These are phyloP conservation scores for Chrysosporium queenslandicum DNA, from an alignment of 2,329 filamentous ascomycete genomes.

Conservation along the genomic window DNA sequence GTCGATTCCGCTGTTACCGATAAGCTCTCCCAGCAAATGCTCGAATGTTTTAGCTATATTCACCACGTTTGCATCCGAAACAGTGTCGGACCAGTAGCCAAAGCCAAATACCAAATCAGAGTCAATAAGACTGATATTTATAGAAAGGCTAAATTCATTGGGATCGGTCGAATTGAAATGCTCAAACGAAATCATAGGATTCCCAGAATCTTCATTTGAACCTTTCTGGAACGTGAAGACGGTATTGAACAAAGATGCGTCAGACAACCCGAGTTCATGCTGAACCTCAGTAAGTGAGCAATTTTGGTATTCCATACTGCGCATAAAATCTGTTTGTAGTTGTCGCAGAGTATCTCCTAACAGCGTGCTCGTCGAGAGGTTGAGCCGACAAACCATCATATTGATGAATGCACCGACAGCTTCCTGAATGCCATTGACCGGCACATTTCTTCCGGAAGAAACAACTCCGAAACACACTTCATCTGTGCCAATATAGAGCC, in stretches of 20 bases:
- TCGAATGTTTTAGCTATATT: slow-evolving; percentile 29
- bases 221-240: slow-evolving; percentile 35
- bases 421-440: slow-evolving; percentile 30
- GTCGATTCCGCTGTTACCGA: slow-evolving; percentile 14
- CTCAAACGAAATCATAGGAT: slow-evolving; percentile 19
- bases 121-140: slow-evolving; percentile 14
- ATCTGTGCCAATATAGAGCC: slow-evolving; percentile 28
- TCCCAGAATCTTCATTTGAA: slow-evolving; percentile 20
- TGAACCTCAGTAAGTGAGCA: slow-evolving; percentile 43
- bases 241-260: slow-evolving; percentile 34
- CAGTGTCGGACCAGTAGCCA: slow-evolving; percentile 16
- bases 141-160: slow-evolving; percentile 16
- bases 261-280: slow-evolving; percentile 30
- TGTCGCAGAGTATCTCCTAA: slow-evolving; percentile 35
- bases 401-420: slow-evolving; percentile 43
- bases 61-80: slow-evolving; percentile 33
- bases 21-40: slow-evolving; percentile 25
- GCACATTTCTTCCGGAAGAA: slow-evolving; percentile 32
- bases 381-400: slow-evolving; percentile 45
- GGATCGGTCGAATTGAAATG: slow-evolving; percentile 14
- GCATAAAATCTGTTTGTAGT: slow-evolving; percentile 40
- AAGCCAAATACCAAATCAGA: slow-evolving; percentile 13
- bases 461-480: slow-evolving; percentile 36
- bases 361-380: slow-evolving; percentile 27
- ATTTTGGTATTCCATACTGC: slow-evolving; percentile 41